A percentile compares a stretch with the other conserved stretches of the same genome.
Conservation (phyloP, 2,329 filamentous ascomycete species). For the Fusarium transvaalense region DNA sequence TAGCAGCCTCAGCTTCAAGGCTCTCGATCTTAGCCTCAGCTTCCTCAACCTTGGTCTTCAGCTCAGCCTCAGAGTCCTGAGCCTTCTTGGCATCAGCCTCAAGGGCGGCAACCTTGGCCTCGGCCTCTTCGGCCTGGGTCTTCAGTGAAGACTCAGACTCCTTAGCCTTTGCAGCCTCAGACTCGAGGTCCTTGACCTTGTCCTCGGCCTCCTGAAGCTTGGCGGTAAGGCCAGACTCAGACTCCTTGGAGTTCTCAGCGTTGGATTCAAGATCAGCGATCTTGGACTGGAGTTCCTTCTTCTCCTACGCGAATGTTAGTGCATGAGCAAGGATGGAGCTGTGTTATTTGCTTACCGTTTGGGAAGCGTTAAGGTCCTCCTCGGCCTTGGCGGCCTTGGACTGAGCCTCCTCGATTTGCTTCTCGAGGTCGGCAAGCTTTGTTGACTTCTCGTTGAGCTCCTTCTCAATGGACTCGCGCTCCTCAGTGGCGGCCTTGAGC, state of each 20-base stretch:
- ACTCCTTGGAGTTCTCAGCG: constrained; percentile 36
- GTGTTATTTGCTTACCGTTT: constrained; percentile 47
- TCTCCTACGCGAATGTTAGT: constrained; percentile 43
- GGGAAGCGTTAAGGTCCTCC: constrained; percentile 52
- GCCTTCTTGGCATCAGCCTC: constrained; percentile 26
- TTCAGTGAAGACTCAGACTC: constrained; percentile 39
- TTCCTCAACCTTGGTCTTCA: constrained; percentile 22
- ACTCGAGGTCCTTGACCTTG: constrained; percentile 30
- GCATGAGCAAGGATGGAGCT: background rate
- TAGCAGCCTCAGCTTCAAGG: constrained; percentile 9
- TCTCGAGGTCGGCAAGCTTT: constrained; percentile 50
- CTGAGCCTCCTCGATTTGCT: constrained; percentile 53
- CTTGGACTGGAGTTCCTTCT: constrained; percentile 40
- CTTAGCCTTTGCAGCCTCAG: constrained; percentile 36
- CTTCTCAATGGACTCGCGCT: constrained; percentile 49
- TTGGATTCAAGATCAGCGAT: constrained; percentile 35
- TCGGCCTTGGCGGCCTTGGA: constrained; percentile 55
- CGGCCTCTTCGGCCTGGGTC: constrained; percentile 32
- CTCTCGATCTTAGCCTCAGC: constrained; percentile 21
- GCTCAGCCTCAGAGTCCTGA: constrained; percentile 26
- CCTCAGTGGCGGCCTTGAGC: constrained; percentile 47
- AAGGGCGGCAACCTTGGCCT: constrained; percentile 18
- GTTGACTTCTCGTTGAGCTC: constrained; percentile 49
- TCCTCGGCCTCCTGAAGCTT: constrained; percentile 25
- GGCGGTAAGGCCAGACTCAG: constrained; percentile 23